A percentile compares a stretch with the other conserved stretches of the same genome.
Conservation (phyloP, 2,329 filamentous ascomycete species). For the Biscogniauxia marginata region DNA sequence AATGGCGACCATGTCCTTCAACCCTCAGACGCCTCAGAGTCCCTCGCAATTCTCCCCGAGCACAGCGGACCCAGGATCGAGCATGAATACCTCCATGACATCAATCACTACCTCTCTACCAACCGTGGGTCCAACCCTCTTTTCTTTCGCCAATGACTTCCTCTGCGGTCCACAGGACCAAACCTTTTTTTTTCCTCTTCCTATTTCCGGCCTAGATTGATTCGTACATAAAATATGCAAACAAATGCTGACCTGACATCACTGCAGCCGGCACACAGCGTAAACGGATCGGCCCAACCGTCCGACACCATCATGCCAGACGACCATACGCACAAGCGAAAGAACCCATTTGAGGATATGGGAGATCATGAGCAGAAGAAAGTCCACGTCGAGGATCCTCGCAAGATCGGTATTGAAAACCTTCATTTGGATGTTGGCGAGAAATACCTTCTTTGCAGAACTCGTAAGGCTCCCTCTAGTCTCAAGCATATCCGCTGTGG, state of each 20-base stretch:
- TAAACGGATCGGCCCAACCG: slow-evolving; percentile 26
- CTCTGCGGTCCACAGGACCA: background rate
- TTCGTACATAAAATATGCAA: background rate
- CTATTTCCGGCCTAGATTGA: background rate
- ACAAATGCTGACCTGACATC: slow-evolving; percentile 11
- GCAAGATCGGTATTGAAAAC: slow-evolving; percentile 61
- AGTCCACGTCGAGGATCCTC: slow-evolving; percentile 56
- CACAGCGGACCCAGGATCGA: slow-evolving; percentile 50
- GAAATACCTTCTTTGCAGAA: slow-evolving; percentile 66
- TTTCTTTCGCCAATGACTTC: background rate
- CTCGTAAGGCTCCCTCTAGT: slow-evolving; percentile 60
- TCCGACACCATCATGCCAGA: slow-evolving; percentile 47
- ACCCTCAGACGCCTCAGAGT: slow-evolving; percentile 67
- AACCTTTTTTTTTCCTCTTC: background rate
- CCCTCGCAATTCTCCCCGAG: slow-evolving; percentile 61
- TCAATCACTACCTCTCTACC: slow-evolving; percentile 54
- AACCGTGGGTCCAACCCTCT: slow-evolving; percentile 37
- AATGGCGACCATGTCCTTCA: slow-evolving; percentile 60
- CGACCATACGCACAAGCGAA: slow-evolving; percentile 59
- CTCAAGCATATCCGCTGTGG: slow-evolving; percentile 33
- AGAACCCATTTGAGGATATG: slow-evolving; percentile 55
- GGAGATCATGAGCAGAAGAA: slow-evolving; percentile 61
- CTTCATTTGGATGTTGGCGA: slow-evolving; percentile 65
- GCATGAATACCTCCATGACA: slow-evolving; percentile 51
- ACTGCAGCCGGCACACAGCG: slow-evolving; percentile 30